These are phyloP conservation scores for Aspergillus puulaauensis DNA, from an alignment of 2,329 filamentous ascomycete genomes.

Conservation along the genomic window DNA sequence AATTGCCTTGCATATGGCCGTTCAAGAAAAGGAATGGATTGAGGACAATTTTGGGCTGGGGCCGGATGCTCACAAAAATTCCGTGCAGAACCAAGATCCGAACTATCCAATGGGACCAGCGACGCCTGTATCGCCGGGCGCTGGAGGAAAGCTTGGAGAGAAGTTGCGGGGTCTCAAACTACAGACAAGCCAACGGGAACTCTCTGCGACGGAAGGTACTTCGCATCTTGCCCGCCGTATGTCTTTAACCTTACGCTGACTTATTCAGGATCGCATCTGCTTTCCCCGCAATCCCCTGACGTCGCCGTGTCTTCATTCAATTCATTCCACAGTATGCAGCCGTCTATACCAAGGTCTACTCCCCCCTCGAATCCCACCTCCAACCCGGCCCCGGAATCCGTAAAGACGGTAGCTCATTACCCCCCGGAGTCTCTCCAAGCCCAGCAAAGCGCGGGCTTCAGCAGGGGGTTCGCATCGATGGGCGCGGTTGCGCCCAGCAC, in stretches of 20 bases:
- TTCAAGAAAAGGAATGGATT: conserved; percentile 84
- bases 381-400: conserved; percentile 13
- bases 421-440: conserved; percentile 41
- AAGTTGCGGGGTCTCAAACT: conserved; percentile 78
- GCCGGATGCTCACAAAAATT: conserved; percentile 36
- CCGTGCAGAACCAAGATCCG: conserved; percentile 21
- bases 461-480: conserved; percentile 31
- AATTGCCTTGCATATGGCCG: conserved; percentile 78
- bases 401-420: conserved; percentile 36
- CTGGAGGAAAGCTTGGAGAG: conserved; percentile 70
- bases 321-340: conserved; percentile 52
- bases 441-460: conserved; percentile 29
- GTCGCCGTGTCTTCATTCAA: conserved; percentile 64
- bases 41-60: conserved; percentile 72
- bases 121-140: conserved; percentile 62
- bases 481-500: conserved; percentile 32
- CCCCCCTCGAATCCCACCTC: conserved; percentile 11
- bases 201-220: conserved; percentile 58
- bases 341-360: conserved; percentile 17
- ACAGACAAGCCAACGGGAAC: conserved; percentile 68
- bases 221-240: conserved; percentile 3
- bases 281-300: conserved; percentile 64
- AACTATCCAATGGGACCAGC: conserved; percentile 44
- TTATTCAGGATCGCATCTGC: conserved; percentile 39
- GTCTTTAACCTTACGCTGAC: background rate